Percentiles rank a stretch among this genome's conserved stretches.
phyloP scores from a whole-genome alignment of 345 rosid species.

The Cardamine occulta region DNA sequence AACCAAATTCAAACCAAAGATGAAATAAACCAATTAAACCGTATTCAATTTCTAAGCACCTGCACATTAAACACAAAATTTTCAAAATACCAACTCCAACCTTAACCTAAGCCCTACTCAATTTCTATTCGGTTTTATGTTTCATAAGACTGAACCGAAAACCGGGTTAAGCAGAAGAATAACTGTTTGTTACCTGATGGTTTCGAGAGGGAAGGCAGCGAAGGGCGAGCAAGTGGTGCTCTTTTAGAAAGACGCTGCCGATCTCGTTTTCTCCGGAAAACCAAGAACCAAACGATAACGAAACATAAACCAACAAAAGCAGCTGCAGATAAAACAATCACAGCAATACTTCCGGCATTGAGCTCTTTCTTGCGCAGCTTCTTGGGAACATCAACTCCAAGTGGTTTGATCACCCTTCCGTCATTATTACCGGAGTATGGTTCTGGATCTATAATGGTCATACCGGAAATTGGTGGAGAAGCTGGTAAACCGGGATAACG shows the following conservation, averaged over 20 bases:
- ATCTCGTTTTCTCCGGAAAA: slow-evolving; percentile 50
- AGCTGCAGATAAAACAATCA: slow-evolving; percentile 70
- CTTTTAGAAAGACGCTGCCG: slow-evolving; percentile 42
- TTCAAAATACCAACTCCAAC: not conserved
- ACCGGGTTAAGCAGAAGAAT: not conserved
- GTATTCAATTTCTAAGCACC: no score
- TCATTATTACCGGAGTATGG: slow-evolving; percentile 63
- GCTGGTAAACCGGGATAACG: slow-evolving; percentile 91
- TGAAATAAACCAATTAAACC: no score
- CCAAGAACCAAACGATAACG: slow-evolving; percentile 62
- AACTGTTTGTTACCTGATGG: slow-evolving; percentile 61
- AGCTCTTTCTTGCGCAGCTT: slow-evolving; percentile 57
- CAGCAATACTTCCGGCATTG: slow-evolving; percentile 61
- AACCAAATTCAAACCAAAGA: no score
- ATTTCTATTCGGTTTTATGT: not conserved
- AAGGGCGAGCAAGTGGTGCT: slow-evolving; percentile 50
- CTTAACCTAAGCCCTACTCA: not conserved
- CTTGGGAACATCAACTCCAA: slow-evolving; percentile 79
- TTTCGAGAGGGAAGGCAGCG: slow-evolving; percentile 59
- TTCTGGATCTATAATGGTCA: slow-evolving; percentile 59
- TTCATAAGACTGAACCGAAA: not conserved
- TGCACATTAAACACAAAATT: not conserved
- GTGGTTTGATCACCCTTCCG: slow-evolving; percentile 63
- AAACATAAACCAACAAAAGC: slow-evolving; percentile 65
- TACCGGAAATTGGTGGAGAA: slow-evolving; percentile 78